These are phyloP conservation scores for Alisma plantagoaquatica DNA, from an alignment of 106 monocot species.

Conservation along the genomic window DNA sequence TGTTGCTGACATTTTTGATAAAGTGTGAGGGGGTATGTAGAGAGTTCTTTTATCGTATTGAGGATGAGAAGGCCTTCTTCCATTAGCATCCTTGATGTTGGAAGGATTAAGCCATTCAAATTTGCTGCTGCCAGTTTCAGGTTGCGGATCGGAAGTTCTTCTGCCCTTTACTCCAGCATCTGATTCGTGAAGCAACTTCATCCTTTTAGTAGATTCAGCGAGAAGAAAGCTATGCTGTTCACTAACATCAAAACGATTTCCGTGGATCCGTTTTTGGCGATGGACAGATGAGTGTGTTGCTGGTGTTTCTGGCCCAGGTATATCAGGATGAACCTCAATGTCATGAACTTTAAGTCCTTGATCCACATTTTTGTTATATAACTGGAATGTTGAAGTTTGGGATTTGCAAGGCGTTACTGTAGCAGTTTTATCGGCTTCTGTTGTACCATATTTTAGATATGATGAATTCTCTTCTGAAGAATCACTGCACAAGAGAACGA, in stretches of 20 bases:
- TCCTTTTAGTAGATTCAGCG: conserved; percentile 37
- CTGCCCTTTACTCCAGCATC: conserved; percentile 1
- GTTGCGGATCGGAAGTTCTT: conserved; percentile 8
- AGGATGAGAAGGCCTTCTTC: conserved; percentile 57
- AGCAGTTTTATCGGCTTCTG: not conserved
- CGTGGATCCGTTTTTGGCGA: conserved; percentile 64
- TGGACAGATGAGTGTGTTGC: conserved; percentile 35
- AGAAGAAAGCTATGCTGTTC: conserved; percentile 8
- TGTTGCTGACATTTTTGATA: conserved; percentile 81
- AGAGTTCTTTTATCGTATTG: conserved; percentile 84
- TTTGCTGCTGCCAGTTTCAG: conserved; percentile 42
- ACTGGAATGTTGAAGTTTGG: conserved; percentile 1
- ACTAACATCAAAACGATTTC: conserved; percentile 18
- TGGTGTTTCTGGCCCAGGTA: conserved; percentile 52
- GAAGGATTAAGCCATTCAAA: conserved; percentile 89
- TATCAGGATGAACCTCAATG: conserved; percentile 9
- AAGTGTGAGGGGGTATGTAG: conserved; percentile 66
- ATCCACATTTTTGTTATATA: not conserved
- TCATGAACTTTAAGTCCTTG: conserved; percentile 1
- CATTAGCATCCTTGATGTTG: conserved; percentile 58
- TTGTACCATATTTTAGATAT: not conserved
- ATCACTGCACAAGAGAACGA: not conserved
- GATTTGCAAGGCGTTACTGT: not conserved
- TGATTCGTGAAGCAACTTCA: conserved; percentile 24
- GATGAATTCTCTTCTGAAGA: not conserved